These are phyloP conservation scores for Sonneratia alba DNA, from an alignment of 345 rosid species.

Conservation along the genomic window DNA sequence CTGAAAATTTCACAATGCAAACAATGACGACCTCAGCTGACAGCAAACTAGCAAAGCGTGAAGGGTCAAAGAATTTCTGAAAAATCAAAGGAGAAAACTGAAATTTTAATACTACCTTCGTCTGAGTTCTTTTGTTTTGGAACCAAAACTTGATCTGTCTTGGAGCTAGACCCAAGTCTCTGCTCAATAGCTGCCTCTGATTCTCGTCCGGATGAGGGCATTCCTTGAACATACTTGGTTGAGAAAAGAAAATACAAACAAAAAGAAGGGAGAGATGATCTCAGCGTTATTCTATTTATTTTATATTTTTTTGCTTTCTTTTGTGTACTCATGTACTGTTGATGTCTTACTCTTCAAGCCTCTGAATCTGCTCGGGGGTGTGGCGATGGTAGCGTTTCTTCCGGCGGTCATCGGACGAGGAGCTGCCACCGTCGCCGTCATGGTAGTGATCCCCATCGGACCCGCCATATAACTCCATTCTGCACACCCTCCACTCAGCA, in stretches of 20 bases:
- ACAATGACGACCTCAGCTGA: not conserved
- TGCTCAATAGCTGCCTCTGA: slow-evolving; percentile 71
- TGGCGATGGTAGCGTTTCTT: slow-evolving; percentile 95
- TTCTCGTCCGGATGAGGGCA: slow-evolving; percentile 99
- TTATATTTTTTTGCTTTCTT: too few species aligned
- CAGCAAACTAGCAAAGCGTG: not conserved
- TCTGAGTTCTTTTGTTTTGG: slow-evolving; percentile 93
- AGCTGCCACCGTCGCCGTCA: slow-evolving; percentile 20
- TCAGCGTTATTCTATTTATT: too few species aligned
- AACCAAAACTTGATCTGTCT: slow-evolving; percentile 99
- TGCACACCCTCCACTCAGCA: not conserved
- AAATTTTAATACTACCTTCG: slow-evolving; percentile 46
- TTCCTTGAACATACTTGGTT: slow-evolving; percentile 76
- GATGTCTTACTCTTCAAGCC: slow-evolving; percentile 62
- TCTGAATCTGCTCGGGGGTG: slow-evolving; percentile 90
- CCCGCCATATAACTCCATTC: not conserved
- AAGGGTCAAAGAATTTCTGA: not conserved
- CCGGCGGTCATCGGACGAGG: slow-evolving; percentile 19
- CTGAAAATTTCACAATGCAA: slow-evolving; percentile 22
- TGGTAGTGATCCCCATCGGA: slow-evolving; percentile 45
- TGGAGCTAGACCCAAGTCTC: slow-evolving; percentile 82
- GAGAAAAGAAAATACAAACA: not conserved
- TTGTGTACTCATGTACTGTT: too few species aligned
- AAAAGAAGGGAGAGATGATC: too few species aligned
- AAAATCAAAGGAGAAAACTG: not conserved